Percentiles rank a stretch among this genome's conserved stretches.
Evolutionary conservation across 768 basidiomycete genomes (phyloP).

Genomic region (Boletus tomentosulus): DNA sequence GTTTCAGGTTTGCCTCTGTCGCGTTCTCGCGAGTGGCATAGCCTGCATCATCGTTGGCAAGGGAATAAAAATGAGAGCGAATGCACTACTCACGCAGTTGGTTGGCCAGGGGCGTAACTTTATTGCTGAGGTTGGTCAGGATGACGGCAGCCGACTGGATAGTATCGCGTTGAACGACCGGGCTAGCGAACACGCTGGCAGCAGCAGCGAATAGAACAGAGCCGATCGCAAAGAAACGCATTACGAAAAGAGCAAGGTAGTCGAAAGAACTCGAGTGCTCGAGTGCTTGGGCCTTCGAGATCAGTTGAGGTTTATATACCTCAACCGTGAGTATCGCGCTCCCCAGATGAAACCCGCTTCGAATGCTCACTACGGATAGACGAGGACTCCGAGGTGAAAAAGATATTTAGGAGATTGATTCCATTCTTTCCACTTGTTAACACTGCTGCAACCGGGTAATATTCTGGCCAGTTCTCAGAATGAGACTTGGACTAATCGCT

Average conservation of each 20-base stretch:
- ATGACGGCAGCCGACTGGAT: conserved; percentile 5
- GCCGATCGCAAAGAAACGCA: conserved; percentile 10
- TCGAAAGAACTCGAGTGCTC: conserved; percentile 1
- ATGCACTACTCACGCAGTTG: conserved; percentile 4
- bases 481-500: background rate
- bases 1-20: conserved; percentile 1
- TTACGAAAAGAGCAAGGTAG: background rate
- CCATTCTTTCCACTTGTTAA: background rate
- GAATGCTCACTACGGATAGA: too few relatives aligned
- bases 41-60: conserved; percentile 1
- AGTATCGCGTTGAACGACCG: conserved; percentile 6
- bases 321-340: too few relatives aligned
- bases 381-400: conserved; percentile 1
- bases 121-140: background rate
- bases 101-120: conserved; percentile 7
- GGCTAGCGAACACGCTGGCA: conserved; percentile 7
- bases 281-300: too few relatives aligned
- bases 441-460: background rate
- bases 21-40: conserved; percentile 11
- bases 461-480: too few relatives aligned
- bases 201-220: conserved; percentile 7
- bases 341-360: too few relatives aligned
- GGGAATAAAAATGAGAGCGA: background rate
- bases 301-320: too few relatives aligned
- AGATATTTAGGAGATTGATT: background rate